Base-by-base conservation (phyloP, 352 stramenopile species). In the Globisporangium cystogenes region DNA sequence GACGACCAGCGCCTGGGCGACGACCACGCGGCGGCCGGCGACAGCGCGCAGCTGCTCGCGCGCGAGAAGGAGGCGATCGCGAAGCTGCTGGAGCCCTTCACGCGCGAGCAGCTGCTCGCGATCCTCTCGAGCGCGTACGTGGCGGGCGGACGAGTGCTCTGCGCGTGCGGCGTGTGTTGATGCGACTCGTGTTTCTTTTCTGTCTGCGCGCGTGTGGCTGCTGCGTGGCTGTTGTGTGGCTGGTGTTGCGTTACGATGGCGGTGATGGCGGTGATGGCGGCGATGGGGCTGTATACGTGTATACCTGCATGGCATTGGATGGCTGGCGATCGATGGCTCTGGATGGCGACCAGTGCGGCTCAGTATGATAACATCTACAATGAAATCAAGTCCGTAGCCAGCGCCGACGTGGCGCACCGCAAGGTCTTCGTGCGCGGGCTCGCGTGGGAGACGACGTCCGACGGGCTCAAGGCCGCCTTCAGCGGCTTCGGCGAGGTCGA, bases 401-500 rank as follows among this genome's bases (percentile, higher is more conserved):
- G 68, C 48, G 64, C 63, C 26, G 70, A 81, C 62, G 48, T 87
- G n/a, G 59, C 61, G 40, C 72, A 87, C 50, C 70, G 82, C 59
- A 87, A 87, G 56, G 70, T 92, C 37, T 84, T 87, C 60, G 72
- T 92, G 59, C 68, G 69, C 45, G 74, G 73, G 14, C 67, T 92
- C 42, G 64, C 81, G 35, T 80, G 68, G 68, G 65, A 86, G 57
- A 86, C 71, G 27, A 75, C 65, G 53, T 69, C 57, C 33, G 71
- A 86, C 41, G 42, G 55, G 24, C 59, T 92, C 42, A 76, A 71
- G 46, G 45, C 65, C 26, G 60, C 67, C 18, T 87, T 89, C 53
- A 51, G 57, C 40, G 41, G 41, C 26, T 92, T 89, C 51, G 81
- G 81, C 15, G 52, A 78, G 12, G 62, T 92, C 12, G 68, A 87